Evolutionary conservation across 2,329 filamentous ascomycete genomes (phyloP), one percentile per base, ranked within the genome.

Genomic region (Penicillium rolfsii): DNA sequence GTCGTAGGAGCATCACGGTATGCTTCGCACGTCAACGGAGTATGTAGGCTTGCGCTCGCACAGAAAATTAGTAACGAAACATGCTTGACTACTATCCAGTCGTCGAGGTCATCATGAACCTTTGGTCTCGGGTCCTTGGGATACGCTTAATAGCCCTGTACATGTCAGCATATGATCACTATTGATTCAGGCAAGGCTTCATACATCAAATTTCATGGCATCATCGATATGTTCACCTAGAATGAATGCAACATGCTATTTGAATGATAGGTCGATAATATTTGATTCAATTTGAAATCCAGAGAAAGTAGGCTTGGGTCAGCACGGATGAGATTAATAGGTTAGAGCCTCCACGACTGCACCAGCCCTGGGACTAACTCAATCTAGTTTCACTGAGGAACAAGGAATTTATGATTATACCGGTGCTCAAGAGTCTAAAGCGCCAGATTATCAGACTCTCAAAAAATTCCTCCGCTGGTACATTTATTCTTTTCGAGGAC

Each of bases 171-270:
- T 4, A 26, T 12, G 19, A 3, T 22, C 9, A 1, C 4, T 2
- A 12, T 6, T n/a, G 2, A 38, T 43, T 6, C 11, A 6, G 19
- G 14, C 19, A 53, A 16, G 36, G 3, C 7, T n/a, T 16, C 52
- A 11, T 55, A 58, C 55, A 2, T 58, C 48, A 3, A 52, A 7
- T 9, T 7, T 41, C 53, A 57, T 50, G 24, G 14, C 30, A 16
- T 22, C 4, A 12, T 55, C 41, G 30, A 55, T 45, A 30, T n/a
- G n/a, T 41, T 16, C 40, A 7, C 38, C 52, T 16, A 59, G 19
- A 41, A 33, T 19, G 4, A 30, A 40, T 16, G 54, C 30, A 11
- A 59, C 3, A 22, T 1, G 1, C 19, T 22, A 22, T 22, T 22
- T 22, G 19, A 22, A 22, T 22, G 19, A 22, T 22, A 22, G 19